Evolutionary conservation across 1,139 yeast species (phyloP).

Genomic region (Lodderomyces metapsilosis): DNA sequence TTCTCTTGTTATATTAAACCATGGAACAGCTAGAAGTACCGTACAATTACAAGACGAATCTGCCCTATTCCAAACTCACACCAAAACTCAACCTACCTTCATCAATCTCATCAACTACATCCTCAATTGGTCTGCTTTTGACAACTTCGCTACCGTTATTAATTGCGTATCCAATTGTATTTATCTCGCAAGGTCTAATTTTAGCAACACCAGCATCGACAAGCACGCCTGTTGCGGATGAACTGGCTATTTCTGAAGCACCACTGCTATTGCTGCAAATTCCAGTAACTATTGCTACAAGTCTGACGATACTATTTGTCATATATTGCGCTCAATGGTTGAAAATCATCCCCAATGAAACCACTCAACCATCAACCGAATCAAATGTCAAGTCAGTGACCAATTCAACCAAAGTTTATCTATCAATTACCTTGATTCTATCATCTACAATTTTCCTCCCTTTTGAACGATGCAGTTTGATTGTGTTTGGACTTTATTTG

Average conservation of each 20-base stretch:
- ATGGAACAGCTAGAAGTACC: slow-evolving; percentile 2
- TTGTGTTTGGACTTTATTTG: background rate
- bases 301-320: background rate
- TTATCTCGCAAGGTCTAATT: slow-evolving; percentile 20
- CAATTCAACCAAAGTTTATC: background rate
- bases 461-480: slow-evolving; percentile 1
- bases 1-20: background rate
- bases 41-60: background rate
- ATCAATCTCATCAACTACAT: background rate
- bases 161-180: slow-evolving; percentile 26
- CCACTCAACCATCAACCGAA: background rate
- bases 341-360: background rate
- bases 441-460: background rate
- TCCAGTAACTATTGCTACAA: background rate
- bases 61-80: background rate
- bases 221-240: background rate
- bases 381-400: background rate
- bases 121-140: background rate
- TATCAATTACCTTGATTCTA: background rate
- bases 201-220: background rate
- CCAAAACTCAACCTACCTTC: slow-evolving; percentile 1
- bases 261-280: background rate
- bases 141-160: slow-evolving; percentile 29
- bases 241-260: background rate
- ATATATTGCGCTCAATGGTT: background rate